A percentile compares a stretch with the other conserved stretches of the same genome.
Conservation (phyloP, 306 rosid species). For the Amphicarpaea edgeworthii region DNA sequence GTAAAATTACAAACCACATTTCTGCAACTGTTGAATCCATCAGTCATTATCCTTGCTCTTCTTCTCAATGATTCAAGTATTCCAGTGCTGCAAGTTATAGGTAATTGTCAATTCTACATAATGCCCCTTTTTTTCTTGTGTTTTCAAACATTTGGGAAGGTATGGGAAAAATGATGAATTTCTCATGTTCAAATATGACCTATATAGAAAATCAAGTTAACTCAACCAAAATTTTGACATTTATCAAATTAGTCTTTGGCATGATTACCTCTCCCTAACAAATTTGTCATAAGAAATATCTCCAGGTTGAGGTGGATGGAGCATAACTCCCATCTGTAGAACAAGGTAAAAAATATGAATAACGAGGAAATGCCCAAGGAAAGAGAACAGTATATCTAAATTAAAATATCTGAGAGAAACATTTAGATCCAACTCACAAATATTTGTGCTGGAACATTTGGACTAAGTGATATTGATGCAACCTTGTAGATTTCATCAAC, state of each 20-base stretch:
- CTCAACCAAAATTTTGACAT: conserved; percentile 11
- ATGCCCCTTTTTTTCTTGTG: conserved; percentile 18
- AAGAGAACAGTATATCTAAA: conserved; percentile 28
- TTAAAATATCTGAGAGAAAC: conserved; percentile 35
- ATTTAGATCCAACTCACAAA: conserved; percentile 75
- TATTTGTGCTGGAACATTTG: conserved; percentile 99
- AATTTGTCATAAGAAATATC: conserved; percentile 91
- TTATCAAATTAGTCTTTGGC: conserved; percentile 30
- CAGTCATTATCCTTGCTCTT: conserved; percentile 96
- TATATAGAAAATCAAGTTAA: conserved; percentile 16
- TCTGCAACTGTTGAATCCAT: conserved; percentile 98
- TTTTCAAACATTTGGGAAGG: conserved; percentile 1
- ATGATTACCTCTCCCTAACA: conserved; percentile 84
- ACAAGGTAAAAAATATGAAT: conserved; percentile 41
- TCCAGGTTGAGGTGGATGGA: conserved; percentile 92
- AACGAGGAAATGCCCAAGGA: conserved; percentile 29
- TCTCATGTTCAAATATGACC: conserved; percentile 11
- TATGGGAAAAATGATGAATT: conserved; percentile 23
- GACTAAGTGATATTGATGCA: conserved; percentile 90
- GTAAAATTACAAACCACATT: conserved; percentile 97
- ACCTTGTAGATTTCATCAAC: conserved; percentile 97
- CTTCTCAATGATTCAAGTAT: conserved; percentile 89
- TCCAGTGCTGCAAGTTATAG: conserved; percentile 72
- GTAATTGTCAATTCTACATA: conserved; percentile 39
- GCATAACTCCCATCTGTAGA: conserved; percentile 95